Evolutionary conservation across 352 stramenopile genomes (phyloP).

Genomic region (Pythium periplocum): DNA sequence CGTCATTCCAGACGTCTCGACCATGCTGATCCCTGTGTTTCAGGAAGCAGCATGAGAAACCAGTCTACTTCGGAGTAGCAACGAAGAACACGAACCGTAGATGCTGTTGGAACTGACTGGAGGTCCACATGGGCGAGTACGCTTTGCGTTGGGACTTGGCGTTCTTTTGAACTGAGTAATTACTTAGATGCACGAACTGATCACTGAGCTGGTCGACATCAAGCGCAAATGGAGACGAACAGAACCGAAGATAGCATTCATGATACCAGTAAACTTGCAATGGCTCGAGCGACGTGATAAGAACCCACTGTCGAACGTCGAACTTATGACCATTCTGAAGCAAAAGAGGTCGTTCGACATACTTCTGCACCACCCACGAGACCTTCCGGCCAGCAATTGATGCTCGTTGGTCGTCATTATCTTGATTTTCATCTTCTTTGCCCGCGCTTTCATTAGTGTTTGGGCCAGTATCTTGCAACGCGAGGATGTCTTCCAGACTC

Average conservation of each 20-base stretch:
- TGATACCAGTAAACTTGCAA: slow-evolving; percentile 59
- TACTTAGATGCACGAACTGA: slow-evolving; percentile 71
- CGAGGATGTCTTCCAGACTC: slow-evolving; percentile 25
- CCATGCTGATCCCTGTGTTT: slow-evolving; percentile 12
- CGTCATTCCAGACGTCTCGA: slow-evolving; percentile 41
- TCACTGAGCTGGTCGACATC: slow-evolving; percentile 27
- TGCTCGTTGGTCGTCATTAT: background rate
- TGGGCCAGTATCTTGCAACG: slow-evolving; percentile 9
- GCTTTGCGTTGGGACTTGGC: slow-evolving; percentile 4
- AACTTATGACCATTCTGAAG: slow-evolving; percentile 64
- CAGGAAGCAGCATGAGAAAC: too few species aligned
- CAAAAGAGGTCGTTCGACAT: slow-evolving; percentile 74
- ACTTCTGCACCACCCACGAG: slow-evolving; percentile 80
- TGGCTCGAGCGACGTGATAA: slow-evolving; percentile 60
- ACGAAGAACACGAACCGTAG: slow-evolving; percentile 24
- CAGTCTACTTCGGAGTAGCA: too few species aligned
- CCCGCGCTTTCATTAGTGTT: background rate
- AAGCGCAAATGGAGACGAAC: slow-evolving; percentile 46
- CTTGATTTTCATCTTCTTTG: background rate
- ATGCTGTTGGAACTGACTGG: slow-evolving; percentile 26
- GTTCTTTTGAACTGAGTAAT: slow-evolving; percentile 82
- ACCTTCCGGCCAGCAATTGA: background rate
- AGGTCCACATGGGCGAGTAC: slow-evolving; percentile 57
- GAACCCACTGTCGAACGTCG: slow-evolving; percentile 84
- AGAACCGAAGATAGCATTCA: slow-evolving; percentile 77